These are phyloP conservation scores for Scytalidium sp. DNA, from an alignment of 2,329 filamentous ascomycete genomes.

Conservation along the genomic window DNA sequence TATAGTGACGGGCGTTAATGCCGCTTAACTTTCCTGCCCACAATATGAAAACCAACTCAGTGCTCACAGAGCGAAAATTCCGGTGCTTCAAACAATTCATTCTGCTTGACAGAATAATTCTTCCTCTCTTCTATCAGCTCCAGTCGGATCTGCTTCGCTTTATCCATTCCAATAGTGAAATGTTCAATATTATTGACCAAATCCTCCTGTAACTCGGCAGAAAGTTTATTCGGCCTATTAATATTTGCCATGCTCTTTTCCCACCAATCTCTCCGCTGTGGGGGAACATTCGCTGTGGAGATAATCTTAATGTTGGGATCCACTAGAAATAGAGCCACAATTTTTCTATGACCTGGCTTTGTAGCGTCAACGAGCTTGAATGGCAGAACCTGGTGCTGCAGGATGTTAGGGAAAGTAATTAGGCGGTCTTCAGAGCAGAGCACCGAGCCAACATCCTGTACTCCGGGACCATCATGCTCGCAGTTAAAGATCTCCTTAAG, in stretches of 20 bases:
- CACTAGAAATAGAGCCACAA: constrained; percentile 55
- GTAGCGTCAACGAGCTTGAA: constrained; percentile 31
- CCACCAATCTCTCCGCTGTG: constrained; percentile 43
- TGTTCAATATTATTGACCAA: not conserved
- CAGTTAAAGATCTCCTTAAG: constrained; percentile 1
- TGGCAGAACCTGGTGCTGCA: constrained; percentile 43
- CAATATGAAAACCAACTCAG: no score
- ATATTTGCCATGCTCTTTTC: not conserved
- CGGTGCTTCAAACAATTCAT: not conserved
- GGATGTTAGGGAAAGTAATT: constrained; percentile 37
- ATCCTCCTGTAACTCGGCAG: not conserved
- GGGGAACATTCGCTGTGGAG: constrained; percentile 45
- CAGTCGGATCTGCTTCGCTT: not conserved
- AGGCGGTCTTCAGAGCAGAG: constrained; percentile 32
- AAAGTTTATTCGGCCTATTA: not conserved
- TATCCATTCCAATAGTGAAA: not conserved
- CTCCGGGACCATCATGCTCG: not conserved
- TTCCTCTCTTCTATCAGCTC: constrained; percentile 2
- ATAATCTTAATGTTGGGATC: constrained; percentile 48
- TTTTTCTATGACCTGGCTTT: constrained; percentile 50
- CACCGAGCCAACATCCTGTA: constrained; percentile 35
- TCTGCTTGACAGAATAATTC: not conserved
- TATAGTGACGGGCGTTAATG: no score
- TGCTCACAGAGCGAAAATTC: not conserved
- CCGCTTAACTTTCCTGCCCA: no score